Evolutionary conservation across 2,329 filamentous ascomycete species (phyloP).

Genomic region (Dactylonectria macrodidyma): DNA sequence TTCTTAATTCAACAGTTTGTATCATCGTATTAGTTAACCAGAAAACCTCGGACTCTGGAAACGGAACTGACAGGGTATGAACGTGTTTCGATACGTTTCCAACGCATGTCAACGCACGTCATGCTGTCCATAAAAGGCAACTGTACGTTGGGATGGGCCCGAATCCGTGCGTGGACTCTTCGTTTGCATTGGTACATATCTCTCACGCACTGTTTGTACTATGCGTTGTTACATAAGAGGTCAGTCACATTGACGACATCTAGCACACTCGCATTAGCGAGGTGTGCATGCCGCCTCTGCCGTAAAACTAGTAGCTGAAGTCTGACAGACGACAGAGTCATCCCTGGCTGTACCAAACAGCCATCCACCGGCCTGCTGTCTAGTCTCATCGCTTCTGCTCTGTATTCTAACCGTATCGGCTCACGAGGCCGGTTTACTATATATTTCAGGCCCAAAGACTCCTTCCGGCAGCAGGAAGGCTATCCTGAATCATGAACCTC

Average conservation of each 20-base stretch:
- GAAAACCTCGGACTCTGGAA: too few relatives aligned
- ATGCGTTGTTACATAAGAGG: not conserved
- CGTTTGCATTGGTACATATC: not conserved
- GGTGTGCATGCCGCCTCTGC: not conserved
- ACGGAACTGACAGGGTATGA: too few relatives aligned
- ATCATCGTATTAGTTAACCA: too few relatives aligned
- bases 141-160: too few relatives aligned
- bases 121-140: too few relatives aligned
- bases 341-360: not conserved
- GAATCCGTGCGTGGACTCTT: too few relatives aligned
- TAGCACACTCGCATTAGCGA: too few relatives aligned
- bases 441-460: not conserved
- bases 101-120: too few relatives aligned
- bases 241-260: not conserved
- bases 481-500: not conserved
- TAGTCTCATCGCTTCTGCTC: not conserved
- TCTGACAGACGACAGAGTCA: not conserved
- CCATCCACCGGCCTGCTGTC: not conserved
- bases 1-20: too few relatives aligned
- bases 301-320: conserved; percentile 4
- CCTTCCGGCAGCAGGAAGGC: not conserved
- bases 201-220: not conserved
- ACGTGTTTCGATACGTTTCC: too few relatives aligned
- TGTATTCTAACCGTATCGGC: not conserved
- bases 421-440: not conserved